Evolutionary conservation across 2,329 filamentous ascomycete species (phyloP).

Genomic region (Eurotiales sp.): DNA sequence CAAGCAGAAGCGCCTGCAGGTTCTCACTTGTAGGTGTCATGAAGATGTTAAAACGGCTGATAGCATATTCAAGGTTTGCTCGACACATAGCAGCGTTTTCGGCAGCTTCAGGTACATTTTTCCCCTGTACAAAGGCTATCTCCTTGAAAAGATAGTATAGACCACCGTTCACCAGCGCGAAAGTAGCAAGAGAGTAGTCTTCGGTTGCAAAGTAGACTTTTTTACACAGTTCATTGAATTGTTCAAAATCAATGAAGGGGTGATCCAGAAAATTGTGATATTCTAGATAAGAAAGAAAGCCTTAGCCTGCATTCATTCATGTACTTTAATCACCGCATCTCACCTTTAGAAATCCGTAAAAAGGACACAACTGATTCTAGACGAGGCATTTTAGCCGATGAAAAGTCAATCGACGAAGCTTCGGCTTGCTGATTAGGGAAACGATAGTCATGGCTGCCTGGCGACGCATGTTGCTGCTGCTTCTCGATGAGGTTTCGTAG

Average conservation of each 20-base stretch:
- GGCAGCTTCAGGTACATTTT: conserved; percentile 22
- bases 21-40: conserved; percentile 55
- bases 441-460: conserved; percentile 23
- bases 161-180: conserved; percentile 37
- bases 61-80: conserved; percentile 43
- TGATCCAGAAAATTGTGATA: conserved; percentile 25
- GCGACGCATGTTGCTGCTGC: conserved; percentile 31
- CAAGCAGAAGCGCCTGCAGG: conserved; percentile 57
- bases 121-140: conserved; percentile 16
- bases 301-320: not conserved
- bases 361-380: conserved; percentile 30
- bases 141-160: conserved; percentile 36
- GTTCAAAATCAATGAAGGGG: conserved; percentile 31
- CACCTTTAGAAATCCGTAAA: conserved; percentile 34
- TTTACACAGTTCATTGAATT: conserved; percentile 38
- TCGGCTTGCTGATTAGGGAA: conserved; percentile 24
- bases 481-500: conserved; percentile 37
- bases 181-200: conserved; percentile 38
- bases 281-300: conserved; percentile 14
- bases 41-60: conserved; percentile 52
- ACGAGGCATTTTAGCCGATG: conserved; percentile 35
- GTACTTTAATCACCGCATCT: not conserved
- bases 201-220: conserved; percentile 43
- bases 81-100: conserved; percentile 35
- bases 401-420: conserved; percentile 25